Evolutionary conservation across 352 stramenopile species (phyloP), one percentile per base, ranked within the genome.

Genomic region (Pilasporangium apinafurcum): DNA sequence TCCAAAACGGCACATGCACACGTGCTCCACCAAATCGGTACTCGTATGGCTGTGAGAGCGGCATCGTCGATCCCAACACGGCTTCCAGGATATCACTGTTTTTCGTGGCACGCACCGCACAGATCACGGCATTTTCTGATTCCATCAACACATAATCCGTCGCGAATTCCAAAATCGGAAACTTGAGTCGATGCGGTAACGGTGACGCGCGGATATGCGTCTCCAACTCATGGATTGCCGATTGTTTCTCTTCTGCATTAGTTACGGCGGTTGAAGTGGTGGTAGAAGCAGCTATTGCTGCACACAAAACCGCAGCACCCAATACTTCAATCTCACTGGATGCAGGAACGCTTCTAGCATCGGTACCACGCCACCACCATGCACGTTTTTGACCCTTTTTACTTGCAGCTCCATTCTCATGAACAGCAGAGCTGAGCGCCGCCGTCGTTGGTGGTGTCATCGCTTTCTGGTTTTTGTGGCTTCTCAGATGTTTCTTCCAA

Each of bases 1-100:
- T 83, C 76, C 79, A 87, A 50, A 93, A 92, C 17, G 82, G 75
- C 44, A 70, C 51, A 39, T 93, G 82, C 44, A 93, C 76, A 21
- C 75, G 65, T 13, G 76, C 76, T 14, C 79, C 82, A 26, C 72
- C 82, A 32, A 87, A 92, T 27, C 79, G 68, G 24, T 83, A 83
- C 14, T 75, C 63, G 14, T 74, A 86, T 18, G 81, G 79, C 36
- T 83, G 63, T 6, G 62, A 62, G 18, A 91, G 47, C 27, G 76
- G 73, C 35, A 83, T 47, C 4, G 79, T 65, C 17, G 78, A 88
- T n/a, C 76, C 70, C 10, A 88, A 52, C 16, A 93, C 66, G 0
- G 78, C 64, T 25, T 86, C 62, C 22, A 93, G 57, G 8, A 90
- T 65, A 47, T 91, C 78, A 14, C 62, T 42, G 28, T 71, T 54